phyloP scores from a whole-genome alignment of 2,329 filamentous ascomycete genomes.

The Fusarium haematococcum region DNA sequence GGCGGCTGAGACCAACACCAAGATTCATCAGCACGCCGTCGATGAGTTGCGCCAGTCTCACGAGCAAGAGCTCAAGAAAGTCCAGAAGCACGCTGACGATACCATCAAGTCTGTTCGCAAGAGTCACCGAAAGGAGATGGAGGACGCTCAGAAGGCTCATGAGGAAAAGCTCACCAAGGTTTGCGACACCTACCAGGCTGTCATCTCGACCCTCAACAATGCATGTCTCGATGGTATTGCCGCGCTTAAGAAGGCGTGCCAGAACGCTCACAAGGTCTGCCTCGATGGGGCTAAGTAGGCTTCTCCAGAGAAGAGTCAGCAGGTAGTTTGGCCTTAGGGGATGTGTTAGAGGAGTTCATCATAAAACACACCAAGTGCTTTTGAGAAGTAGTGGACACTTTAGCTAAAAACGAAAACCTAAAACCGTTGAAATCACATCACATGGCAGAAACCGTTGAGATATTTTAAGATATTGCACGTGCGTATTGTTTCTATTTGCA shows the following conservation, averaged over 20 bases:
- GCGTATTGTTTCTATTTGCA: constrained; percentile 34
- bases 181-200: background rate
- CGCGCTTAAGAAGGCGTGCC: background rate
- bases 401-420: background rate
- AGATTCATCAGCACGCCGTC: background rate
- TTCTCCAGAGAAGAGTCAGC: background rate
- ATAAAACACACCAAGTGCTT: background rate
- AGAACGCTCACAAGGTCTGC: background rate
- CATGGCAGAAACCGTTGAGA: background rate
- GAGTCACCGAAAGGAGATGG: background rate
- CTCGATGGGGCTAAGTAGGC: background rate
- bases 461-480: constrained; percentile 9
- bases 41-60: background rate
- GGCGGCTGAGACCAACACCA: background rate
- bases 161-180: background rate
- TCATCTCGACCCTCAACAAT: background rate
- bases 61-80: background rate
- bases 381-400: background rate
- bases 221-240: background rate
- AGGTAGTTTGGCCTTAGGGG: background rate
- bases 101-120: background rate
- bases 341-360: background rate
- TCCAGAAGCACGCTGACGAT: background rate
- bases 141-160: background rate
- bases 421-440: background rate